phyloP scores from a whole-genome alignment of 2,329 filamentous ascomycete genomes.

The Periconia digitata region DNA sequence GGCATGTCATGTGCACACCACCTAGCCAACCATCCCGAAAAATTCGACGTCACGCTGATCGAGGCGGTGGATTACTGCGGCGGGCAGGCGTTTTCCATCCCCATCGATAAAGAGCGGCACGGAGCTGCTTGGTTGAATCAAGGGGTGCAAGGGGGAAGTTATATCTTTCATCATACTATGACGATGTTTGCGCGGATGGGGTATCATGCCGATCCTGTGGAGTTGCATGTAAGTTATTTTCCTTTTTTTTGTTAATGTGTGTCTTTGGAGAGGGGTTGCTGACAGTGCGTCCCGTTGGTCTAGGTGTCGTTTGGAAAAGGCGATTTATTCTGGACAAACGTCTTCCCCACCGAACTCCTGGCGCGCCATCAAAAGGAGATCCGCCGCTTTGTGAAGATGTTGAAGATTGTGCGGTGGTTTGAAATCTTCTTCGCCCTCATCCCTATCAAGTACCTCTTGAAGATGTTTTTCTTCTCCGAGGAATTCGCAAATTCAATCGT shows the following conservation, averaged over 20 bases:
- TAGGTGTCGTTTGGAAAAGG: conserved; percentile 64
- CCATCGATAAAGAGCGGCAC: conserved; percentile 57
- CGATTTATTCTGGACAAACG: conserved; percentile 66
- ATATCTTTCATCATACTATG: conserved; percentile 70
- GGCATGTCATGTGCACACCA: conserved; percentile 67
- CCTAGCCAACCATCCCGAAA: conserved; percentile 65
- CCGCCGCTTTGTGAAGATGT: conserved; percentile 55
- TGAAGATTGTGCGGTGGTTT: conserved; percentile 61
- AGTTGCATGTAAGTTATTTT: conserved; percentile 54
- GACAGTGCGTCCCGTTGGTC: neutral
- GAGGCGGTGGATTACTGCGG: conserved; percentile 58
- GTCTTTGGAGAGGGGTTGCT: too few species aligned
- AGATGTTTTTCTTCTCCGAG: conserved; percentile 67
- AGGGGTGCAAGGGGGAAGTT: conserved; percentile 64
- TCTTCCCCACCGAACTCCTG: conserved; percentile 62
- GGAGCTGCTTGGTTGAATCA: conserved; percentile 64
- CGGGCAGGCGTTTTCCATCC: conserved; percentile 62
- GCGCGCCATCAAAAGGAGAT: conserved; percentile 59
- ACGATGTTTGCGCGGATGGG: conserved; percentile 63
- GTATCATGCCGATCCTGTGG: conserved; percentile 58
- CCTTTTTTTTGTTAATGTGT: too few species aligned
- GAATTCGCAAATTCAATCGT: conserved; percentile 73
- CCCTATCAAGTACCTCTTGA: conserved; percentile 65
- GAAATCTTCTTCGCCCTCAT: conserved; percentile 62
- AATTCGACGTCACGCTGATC: conserved; percentile 64